Evolutionary conservation across 805 yeast species (phyloP), one percentile per base, ranked within the genome.

Genomic region (Candida insectorum): DNA sequence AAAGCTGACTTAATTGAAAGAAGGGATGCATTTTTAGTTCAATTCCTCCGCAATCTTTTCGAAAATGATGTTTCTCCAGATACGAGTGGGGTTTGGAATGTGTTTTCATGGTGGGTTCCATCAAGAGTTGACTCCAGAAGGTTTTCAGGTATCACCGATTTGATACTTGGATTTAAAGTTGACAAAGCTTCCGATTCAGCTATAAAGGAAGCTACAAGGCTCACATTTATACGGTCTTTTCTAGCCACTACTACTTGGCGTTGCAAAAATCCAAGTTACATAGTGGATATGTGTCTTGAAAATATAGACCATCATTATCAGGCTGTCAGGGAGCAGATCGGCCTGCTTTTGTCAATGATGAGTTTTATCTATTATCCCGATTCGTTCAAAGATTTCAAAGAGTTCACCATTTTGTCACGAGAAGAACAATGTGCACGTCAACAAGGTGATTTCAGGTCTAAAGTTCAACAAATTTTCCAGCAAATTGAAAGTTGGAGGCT

Each of bases 81-180:
- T 20, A 81, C 80, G 3, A 58, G 71, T 24, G 73, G 70, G 13
- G 77, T 84, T 25, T 93, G 97, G 97, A 68, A 69, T 22, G 72
- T 86, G 0, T 73, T 85, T 31, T 65, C 81, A 3, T 81, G 86
- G 81, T 82, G 87, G 84, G 49, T 78, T 1, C 83, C 87, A 0
- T 56, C 77, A 0, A 80, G 75, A 44, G 64, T 78, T 24, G 94
- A 85, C 53, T 44, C 69, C 30, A 73, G 96, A 51, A 71, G 96
- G 37, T 71, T 75, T 34, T 79, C 81, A 10, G 66, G 69, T 9
- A 53, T 83, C 3, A 56, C 69, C 15, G 51, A 61, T 19, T 58
- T 62, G 6, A 59, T 84, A 11, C 54, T 71, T 13, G 56, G 69
- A 18, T 69, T 81, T 33, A 56, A 65, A 3, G 49, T 79, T 12